phyloP scores from a whole-genome alignment of 176 grass and related monocot genomes.

The Urochloa ruziziensis region DNA sequence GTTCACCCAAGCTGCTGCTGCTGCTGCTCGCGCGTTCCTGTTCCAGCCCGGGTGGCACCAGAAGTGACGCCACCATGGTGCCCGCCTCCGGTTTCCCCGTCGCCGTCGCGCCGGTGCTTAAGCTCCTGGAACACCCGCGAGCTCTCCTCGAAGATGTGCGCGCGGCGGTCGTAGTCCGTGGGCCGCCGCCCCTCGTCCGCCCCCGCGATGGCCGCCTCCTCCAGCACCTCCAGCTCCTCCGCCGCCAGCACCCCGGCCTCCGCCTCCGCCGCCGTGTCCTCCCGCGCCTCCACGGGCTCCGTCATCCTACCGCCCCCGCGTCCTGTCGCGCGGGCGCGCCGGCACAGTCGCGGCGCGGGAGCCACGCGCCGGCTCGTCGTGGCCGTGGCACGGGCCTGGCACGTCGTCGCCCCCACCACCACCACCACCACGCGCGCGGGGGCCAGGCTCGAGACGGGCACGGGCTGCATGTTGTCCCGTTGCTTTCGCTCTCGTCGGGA shows the following conservation, averaged over 20 bases:
- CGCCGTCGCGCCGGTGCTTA: slow-evolving; percentile 41
- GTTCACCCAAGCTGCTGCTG: not conserved
- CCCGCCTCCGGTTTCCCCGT: not conserved
- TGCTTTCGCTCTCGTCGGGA: not conserved
- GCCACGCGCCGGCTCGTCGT: not conserved
- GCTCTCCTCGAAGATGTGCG: slow-evolving; percentile 79
- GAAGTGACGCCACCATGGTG: not conserved
- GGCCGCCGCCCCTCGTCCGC: slow-evolving; percentile 51
- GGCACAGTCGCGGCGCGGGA: not conserved
- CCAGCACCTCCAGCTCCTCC: slow-evolving; percentile 57
- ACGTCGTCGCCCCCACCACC: not conserved
- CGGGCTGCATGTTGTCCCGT: not conserved
- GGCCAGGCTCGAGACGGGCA: not conserved
- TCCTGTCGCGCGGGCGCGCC: not conserved
- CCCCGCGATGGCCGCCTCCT: slow-evolving; percentile 54
- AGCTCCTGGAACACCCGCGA: slow-evolving; percentile 61
- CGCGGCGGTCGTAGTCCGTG: slow-evolving; percentile 75
- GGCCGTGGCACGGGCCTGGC: not conserved
- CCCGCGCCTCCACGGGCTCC: not conserved
- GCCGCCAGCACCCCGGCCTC: not conserved
- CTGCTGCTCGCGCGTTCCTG: not conserved
- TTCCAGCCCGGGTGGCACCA: not conserved
- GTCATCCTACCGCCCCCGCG: not conserved
- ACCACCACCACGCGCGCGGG: not conserved
- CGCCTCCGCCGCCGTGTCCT: not conserved